Base-by-base conservation (phyloP, 352 stramenopile species). In the Salisapilia sapeloensis region DNA sequence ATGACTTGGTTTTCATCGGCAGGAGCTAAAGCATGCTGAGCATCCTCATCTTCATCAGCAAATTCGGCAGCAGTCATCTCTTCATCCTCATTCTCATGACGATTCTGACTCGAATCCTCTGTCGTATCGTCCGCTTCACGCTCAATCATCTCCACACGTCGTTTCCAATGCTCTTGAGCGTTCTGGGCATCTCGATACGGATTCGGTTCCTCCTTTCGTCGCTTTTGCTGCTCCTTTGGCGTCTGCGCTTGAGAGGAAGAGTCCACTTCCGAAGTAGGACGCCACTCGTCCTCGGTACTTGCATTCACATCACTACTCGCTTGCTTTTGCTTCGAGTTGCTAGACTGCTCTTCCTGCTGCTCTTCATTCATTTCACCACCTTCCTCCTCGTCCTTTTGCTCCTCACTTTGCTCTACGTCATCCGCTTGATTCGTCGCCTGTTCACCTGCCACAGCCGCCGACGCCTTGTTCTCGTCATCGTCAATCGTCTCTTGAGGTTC, bases 81-180 rank as follows among this genome's bases (percentile, higher is more conserved):
- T 26, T 62, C 46, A 20, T 58, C 38, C 24, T 66, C 50, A 8
- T 60, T 43, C 6, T 48, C 39, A n/a, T n/a, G n/a, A n/a, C n/a
- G n/a, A n/a, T n/a, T n/a, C n/a, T n/a, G n/a, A n/a, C n/a, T 29
- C 30, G 12, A 29, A 23, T 12, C 29, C 4, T 56, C 39, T 6
- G 49, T 25, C 9, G 46, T 46, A 3, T 57, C 45, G 22, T 62
- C 53, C 11, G 60, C 46, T 4, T 48, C 48, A 7, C 49, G 62
- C 44, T 87, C 52, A 16, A 83, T 59, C 63, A 84, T 84, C 34
- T 87, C 92, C 6, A 99, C 71, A 31, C 93, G 92, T 32, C 90
- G 76, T 43, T 97, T 93, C 95, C 95, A 99, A 43, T 97, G 94
- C 43, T 98, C 87, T 44, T 94, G 71, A 2, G 93, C 90, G 42